Evolutionary conservation across 371 early-diverging fungal genomes (phyloP).

Genomic region (Coemansia sp.): DNA sequence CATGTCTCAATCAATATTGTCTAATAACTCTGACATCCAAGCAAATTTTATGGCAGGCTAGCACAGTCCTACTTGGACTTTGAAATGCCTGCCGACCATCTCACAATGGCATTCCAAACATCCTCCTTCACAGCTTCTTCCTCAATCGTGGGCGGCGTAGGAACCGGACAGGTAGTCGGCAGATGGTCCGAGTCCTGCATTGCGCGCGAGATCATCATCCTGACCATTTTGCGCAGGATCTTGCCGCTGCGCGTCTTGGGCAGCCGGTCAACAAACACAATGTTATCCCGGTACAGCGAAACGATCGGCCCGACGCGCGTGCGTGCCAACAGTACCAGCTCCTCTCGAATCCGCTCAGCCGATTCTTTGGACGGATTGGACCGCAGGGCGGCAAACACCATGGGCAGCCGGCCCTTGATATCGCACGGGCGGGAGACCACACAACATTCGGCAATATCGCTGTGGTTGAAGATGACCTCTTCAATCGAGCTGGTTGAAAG

Average conservation of each 20-base stretch:
- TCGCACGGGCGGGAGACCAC: conserved; percentile 70
- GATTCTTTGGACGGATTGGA: conserved; percentile 52
- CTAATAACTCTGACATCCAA: too few species aligned
- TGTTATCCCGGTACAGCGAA: conserved; percentile 63
- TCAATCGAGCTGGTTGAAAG: conserved; percentile 92
- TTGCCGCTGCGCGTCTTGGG: conserved; percentile 97
- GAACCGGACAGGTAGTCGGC: conserved; percentile 32
- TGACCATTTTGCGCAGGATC: conserved; percentile 79
- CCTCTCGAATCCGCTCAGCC: conserved; percentile 43
- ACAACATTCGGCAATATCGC: conserved; percentile 76
- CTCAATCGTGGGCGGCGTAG: conserved; percentile 83
- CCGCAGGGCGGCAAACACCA: conserved; percentile 63
- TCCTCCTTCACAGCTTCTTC: conserved; percentile 64
- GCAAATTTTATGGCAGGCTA: too few species aligned
- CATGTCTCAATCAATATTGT: too few species aligned
- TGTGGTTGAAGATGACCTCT: conserved; percentile 71
- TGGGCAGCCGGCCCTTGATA: conserved; percentile 70
- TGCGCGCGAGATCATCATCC: conserved; percentile 59
- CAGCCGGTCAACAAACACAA: conserved; percentile 68
- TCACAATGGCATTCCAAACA: conserved; percentile 49
- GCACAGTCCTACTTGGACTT: too few species aligned
- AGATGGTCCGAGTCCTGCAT: not conserved
- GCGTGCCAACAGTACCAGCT: conserved; percentile 60
- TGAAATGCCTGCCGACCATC: too few species aligned
- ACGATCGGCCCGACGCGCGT: conserved; percentile 77